phyloP scores from a whole-genome alignment of 345 rosid species.

The Viola odorata region DNA sequence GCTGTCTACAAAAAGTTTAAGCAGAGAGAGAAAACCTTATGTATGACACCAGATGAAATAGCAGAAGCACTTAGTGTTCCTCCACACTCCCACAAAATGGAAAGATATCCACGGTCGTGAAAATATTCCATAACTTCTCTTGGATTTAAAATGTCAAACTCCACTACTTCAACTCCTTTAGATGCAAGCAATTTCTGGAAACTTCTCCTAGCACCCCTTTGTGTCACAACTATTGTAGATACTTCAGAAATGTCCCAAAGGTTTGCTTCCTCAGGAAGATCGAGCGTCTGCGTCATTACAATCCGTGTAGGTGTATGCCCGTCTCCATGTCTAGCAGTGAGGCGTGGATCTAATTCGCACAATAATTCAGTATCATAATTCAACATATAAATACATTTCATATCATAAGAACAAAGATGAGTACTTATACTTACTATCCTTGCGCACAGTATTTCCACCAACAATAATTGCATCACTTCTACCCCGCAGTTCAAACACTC shows the following conservation, averaged over 20 bases:
- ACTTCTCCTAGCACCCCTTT: constrained; percentile 85
- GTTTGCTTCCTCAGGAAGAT: constrained; percentile 84
- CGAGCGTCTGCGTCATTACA: constrained; percentile 73
- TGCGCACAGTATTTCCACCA: constrained; percentile 87
- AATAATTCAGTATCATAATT: neutral
- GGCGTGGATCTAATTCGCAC: constrained; percentile 59
- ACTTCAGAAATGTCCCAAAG: constrained; percentile 87
- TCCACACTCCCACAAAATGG: constrained; percentile 97
- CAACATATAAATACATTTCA: neutral
- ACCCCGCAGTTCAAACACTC: constrained; percentile 81
- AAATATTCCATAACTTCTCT: constrained; percentile 96
- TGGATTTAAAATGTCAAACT: constrained; percentile 85
- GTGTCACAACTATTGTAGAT: constrained; percentile 77
- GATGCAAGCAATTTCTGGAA: constrained; percentile 77
- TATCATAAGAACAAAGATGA: neutral
- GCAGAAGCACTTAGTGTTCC: constrained; percentile 91
- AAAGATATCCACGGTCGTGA: constrained; percentile 81
- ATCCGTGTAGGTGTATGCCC: constrained; percentile 81
- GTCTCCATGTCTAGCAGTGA: constrained; percentile 88
- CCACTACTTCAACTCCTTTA: constrained; percentile 92
- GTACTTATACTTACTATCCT: constrained; percentile 54
- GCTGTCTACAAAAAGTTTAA: neutral
- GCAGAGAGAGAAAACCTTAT: constrained; percentile 47
- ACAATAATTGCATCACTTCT: constrained; percentile 85
- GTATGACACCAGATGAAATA: constrained; percentile 79